A percentile compares a stretch with the other conserved stretches of the same genome.
These are phyloP conservation scores for Arachis stenosperma DNA, from an alignment of 306 rosid species.

Conservation along the genomic window DNA sequence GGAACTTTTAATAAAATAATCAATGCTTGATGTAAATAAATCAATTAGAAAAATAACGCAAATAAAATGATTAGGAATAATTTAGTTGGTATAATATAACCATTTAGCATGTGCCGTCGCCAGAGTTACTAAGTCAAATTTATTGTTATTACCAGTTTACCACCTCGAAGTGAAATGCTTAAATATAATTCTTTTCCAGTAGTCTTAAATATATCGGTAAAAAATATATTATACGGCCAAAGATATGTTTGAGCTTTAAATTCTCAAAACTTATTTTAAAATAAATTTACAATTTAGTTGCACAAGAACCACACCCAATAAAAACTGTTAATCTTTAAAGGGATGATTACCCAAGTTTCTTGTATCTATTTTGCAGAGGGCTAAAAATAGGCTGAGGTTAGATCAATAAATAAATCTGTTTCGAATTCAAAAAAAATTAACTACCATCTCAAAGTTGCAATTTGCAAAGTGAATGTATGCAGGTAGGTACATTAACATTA, in stretches of 20 bases:
- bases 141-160: no score
- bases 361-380: not conserved
- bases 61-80: not conserved
- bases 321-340: not conserved
- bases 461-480: slow-evolving; percentile 22
- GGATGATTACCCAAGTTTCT: no score
- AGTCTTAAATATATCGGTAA: not conserved
- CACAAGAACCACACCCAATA: not conserved
- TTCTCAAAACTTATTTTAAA: not conserved
- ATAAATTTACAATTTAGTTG: not conserved
- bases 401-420: not conserved
- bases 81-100: not conserved
- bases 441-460: slow-evolving; percentile 22
- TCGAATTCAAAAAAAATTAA: not conserved
- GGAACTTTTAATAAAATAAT: no score
- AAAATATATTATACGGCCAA: no score
- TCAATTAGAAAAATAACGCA: not conserved
- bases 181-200: no score
- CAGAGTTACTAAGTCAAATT: not conserved
- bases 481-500: slow-evolving; percentile 15
- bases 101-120: not conserved
- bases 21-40: not conserved
- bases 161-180: not conserved
- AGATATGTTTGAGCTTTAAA: no score
- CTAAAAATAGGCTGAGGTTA: not conserved